Conservation (phyloP, 768 basidiomycete genomes). For the Collybia sp. region DNA sequence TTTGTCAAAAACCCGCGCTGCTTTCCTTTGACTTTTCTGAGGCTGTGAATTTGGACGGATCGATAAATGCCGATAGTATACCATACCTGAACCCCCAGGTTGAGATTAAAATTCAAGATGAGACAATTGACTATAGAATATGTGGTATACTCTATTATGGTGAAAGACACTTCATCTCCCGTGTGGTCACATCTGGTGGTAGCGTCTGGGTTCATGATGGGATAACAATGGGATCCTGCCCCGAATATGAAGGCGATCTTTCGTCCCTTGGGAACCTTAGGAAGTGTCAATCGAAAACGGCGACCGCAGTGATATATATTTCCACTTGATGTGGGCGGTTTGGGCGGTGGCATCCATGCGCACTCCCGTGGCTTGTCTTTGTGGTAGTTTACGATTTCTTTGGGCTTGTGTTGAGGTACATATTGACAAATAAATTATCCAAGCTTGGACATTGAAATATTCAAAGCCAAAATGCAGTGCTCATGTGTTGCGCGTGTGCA, state of each 20-base stretch:
- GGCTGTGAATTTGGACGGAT: neutral
- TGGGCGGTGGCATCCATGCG: too few relatives aligned
- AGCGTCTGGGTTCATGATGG: constrained; percentile 8
- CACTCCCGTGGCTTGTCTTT: too few relatives aligned
- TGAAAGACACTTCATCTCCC: constrained; percentile 5
- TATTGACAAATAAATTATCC: neutral
- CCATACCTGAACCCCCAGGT: neutral
- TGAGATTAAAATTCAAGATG: neutral
- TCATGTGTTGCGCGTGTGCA: too few relatives aligned
- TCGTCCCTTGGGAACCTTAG: neutral
- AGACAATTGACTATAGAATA: constrained; percentile 1
- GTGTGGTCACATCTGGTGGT: neutral
- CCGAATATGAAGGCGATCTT: constrained; percentile 1
- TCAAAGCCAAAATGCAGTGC: too few relatives aligned
- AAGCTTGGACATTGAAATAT: neutral
- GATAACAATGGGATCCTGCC: neutral
- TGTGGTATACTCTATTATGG: constrained; percentile 6
- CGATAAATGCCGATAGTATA: neutral
- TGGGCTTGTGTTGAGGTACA: neutral
- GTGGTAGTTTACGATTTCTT: too few relatives aligned
- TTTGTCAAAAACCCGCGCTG: neutral
- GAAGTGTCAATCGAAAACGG: neutral
- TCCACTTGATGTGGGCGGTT: neutral
- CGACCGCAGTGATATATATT: neutral
- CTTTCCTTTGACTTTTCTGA: neutral